Evolutionary conservation across 768 basidiomycete species (phyloP).

Genomic region (Lactarius indigo): DNA sequence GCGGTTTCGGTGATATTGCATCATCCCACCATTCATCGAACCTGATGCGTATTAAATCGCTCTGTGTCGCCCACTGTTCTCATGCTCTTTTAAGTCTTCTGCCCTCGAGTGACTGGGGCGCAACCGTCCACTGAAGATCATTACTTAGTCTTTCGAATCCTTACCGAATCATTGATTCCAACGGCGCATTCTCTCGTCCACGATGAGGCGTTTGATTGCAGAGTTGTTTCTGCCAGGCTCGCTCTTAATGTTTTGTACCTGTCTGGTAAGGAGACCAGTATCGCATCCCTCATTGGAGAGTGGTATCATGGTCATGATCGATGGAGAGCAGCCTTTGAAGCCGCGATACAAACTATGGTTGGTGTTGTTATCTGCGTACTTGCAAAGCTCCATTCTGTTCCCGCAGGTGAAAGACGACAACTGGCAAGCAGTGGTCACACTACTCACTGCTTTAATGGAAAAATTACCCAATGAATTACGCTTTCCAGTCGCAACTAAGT

Average conservation of each 20-base stretch:
- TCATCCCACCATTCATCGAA: slow-evolving; percentile 40
- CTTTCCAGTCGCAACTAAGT: slow-evolving; percentile 37
- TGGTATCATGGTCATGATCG: slow-evolving; percentile 32
- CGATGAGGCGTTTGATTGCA: slow-evolving; percentile 34
- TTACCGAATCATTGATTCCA: slow-evolving; percentile 48
- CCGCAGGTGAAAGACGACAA: slow-evolving; percentile 37
- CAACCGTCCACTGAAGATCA: slow-evolving; percentile 28
- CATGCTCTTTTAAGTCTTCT: slow-evolving; percentile 34
- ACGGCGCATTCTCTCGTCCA: slow-evolving; percentile 43
- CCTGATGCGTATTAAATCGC: slow-evolving; percentile 43
- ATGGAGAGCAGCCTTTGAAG: slow-evolving; percentile 24
- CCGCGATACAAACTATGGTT: slow-evolving; percentile 15
- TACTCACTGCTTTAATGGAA: slow-evolving; percentile 43
- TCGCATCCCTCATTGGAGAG: slow-evolving; percentile 26
- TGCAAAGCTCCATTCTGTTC: background rate
- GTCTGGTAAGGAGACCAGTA: slow-evolving; percentile 9
- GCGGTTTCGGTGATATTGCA: slow-evolving; percentile 22
- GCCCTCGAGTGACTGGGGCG: slow-evolving; percentile 25
- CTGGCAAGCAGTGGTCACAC: slow-evolving; percentile 42
- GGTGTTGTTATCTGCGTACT: background rate
- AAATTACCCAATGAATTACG: slow-evolving; percentile 48
- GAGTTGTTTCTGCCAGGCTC: slow-evolving; percentile 40
- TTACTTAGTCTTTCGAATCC: slow-evolving; percentile 34
- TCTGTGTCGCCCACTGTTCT: slow-evolving; percentile 44
- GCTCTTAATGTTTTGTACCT: slow-evolving; percentile 40